Base-by-base conservation (phyloP, 768 basidiomycete species). In the Rhizopogon roseolus region DNA sequence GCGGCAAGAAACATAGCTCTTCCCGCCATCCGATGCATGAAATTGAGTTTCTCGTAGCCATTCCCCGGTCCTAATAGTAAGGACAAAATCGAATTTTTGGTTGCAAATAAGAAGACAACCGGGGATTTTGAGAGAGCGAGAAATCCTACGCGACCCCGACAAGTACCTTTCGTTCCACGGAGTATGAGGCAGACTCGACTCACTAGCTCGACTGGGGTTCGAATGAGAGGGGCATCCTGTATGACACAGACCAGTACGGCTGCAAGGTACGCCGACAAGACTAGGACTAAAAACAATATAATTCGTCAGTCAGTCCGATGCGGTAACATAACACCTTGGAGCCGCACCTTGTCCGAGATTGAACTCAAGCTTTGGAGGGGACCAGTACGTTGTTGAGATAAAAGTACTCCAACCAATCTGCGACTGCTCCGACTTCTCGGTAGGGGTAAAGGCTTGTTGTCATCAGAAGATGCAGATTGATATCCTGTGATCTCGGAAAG, bases 131-230 rank as follows among this genome's bases (percentile, higher is more conserved):
- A 78, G 28, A 86, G 64, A 4, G 81, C 79, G 34, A 86, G 66
- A 66, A 86, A 86, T 6, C 84, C 84, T 80, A 56, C 45, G 19
- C 28, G n/a, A 25, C 40, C 17, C 5, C 11, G 13, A 45, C 49
- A n/a, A 27, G 34, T 7, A 22, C 19, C 19, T 16, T 11, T 48
- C 14, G 19, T 39, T 51, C 22, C 49, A 9, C 14, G 3, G 32
- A 0, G 7, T 48, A 17, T 5, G 1, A 36, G 29, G 50, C 50
- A 6, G n/a, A n/a, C n/a, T n/a, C n/a, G 5, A 58, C 74, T 54
- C 59, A 85, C 89, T 90, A 27, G 87, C 83, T 27, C 91, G 76
- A 64, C 93, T 94, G 1, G 91, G 79, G 58, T 92, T 93, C 40
- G 73, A 5, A 79, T 50, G 2, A 94, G 79, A 2, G 80, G 78